phyloP scores from a whole-genome alignment of 805 yeast species.

The Barnettozyma wickerhamii region DNA sequence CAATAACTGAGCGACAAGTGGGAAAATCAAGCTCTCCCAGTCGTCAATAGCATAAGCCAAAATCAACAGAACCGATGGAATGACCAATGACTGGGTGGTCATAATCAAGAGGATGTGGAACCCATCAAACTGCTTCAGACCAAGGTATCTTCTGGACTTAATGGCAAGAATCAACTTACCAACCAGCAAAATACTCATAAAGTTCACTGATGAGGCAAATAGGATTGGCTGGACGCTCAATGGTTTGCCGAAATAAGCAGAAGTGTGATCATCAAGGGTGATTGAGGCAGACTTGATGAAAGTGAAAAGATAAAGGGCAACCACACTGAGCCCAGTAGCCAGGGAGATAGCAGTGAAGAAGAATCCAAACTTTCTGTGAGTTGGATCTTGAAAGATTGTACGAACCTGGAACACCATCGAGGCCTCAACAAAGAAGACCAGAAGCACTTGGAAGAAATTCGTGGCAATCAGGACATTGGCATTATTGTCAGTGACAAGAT shows the following conservation, averaged over 20 bases:
- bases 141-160: constrained; percentile 67
- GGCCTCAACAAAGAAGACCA: constrained; percentile 56
- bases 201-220: constrained; percentile 63
- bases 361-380: constrained; percentile 36
- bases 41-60: constrained; percentile 41
- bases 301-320: constrained; percentile 54
- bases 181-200: constrained; percentile 56
- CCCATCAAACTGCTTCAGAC: constrained; percentile 77
- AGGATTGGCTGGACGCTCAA: constrained; percentile 53
- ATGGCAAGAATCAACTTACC: constrained; percentile 68
- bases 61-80: constrained; percentile 70
- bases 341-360: constrained; percentile 35
- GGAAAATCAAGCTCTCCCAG: constrained; percentile 34
- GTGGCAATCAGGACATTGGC: constrained; percentile 55
- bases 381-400: constrained; percentile 62
- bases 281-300: constrained; percentile 41
- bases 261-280: constrained; percentile 25
- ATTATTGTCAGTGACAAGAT: constrained; percentile 32
- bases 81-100: constrained; percentile 74
- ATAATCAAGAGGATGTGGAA: constrained; percentile 77
- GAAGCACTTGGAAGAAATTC: constrained; percentile 52
- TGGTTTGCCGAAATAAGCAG: constrained; percentile 33
- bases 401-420: constrained; percentile 70
- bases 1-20: constrained; percentile 53
- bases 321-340: constrained; percentile 47